Conservation (phyloP, 805 yeast species). For the Sugiyamaella floridensis region DNA sequence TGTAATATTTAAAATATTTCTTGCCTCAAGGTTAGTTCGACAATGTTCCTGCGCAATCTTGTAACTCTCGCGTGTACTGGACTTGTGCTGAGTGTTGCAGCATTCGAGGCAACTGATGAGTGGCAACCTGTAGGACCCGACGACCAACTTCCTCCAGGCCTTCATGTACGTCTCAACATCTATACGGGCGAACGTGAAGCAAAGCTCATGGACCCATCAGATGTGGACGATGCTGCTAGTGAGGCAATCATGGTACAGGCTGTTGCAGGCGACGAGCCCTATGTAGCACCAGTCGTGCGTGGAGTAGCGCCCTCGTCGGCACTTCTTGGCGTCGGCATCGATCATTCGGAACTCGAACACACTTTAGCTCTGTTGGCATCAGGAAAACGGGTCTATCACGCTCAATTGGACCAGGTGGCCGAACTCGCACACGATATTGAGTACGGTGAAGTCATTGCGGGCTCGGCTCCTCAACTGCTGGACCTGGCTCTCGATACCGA, state of each 20-base stretch:
- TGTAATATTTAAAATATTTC: no score
- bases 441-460: conserved; percentile 43
- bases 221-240: conserved; percentile 7
- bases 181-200: conserved; percentile 71
- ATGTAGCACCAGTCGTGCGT: neutral
- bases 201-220: conserved; percentile 40
- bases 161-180: conserved; percentile 66
- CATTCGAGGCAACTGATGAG: conserved; percentile 53
- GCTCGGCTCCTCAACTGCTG: conserved; percentile 21
- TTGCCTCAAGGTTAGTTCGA: no score
- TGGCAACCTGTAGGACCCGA: conserved; percentile 67
- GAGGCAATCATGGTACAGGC: neutral
- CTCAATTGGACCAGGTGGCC: conserved; percentile 38
- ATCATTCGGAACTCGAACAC: neutral
- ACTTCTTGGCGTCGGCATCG: neutral
- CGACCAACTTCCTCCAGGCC: conserved; percentile 75
- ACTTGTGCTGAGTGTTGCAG: neutral
- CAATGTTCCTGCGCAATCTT: no score
- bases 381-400: conserved; percentile 9
- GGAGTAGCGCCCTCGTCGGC: neutral
- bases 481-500: conserved; percentile 9
- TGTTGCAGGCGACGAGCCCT: neutral
- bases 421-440: conserved; percentile 59
- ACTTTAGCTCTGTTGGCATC: conserved; percentile 1
- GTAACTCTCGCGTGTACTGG: no score